phyloP scores from a whole-genome alignment of 129 eudicot species.

The Centrapalus pauciflorus region DNA sequence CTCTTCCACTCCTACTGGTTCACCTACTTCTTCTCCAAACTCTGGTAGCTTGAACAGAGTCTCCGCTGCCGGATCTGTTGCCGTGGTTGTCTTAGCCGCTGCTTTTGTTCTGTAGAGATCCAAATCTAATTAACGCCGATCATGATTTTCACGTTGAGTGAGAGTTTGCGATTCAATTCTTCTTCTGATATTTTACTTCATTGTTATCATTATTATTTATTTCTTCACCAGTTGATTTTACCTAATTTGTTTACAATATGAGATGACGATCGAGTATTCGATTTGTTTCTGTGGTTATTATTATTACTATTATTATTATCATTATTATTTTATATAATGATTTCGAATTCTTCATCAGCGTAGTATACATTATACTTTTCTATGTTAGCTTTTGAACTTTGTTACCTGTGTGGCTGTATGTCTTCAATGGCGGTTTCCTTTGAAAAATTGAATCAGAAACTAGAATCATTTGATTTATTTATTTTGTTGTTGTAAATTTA shows the following conservation, averaged over 20 bases:
- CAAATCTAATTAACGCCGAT: background rate
- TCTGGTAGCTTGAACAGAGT: conserved; percentile 46
- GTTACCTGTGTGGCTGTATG: too few species aligned
- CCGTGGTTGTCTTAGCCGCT: conserved; percentile 49
- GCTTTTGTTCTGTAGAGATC: conserved; percentile 58
- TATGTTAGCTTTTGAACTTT: too few species aligned
- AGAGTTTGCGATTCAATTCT: conserved; percentile 8
- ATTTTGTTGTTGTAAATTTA: too few species aligned
- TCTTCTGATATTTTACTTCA: conserved; percentile 2
- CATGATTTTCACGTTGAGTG: conserved; percentile 16
- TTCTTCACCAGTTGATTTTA: conserved; percentile 5
- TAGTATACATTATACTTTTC: too few species aligned
- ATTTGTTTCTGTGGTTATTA: background rate
- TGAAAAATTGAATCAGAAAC: too few species aligned
- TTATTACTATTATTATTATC: background rate
- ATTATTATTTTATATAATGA: conserved; percentile 5
- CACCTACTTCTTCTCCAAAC: conserved; percentile 28
- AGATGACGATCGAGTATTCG: conserved; percentile 9
- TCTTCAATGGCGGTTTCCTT: too few species aligned
- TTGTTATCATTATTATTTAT: background rate
- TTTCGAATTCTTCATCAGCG: too few species aligned
- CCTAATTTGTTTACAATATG: conserved; percentile 17
- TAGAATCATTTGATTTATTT: too few species aligned
- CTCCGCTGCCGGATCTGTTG: conserved; percentile 57
- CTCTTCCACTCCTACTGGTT: conserved; percentile 28